Percentiles rank a stretch among this genome's conserved stretches.
Evolutionary conservation across 108 stramenopile species (phyloP).

Genomic region (Schizochytrium sp.): DNA sequence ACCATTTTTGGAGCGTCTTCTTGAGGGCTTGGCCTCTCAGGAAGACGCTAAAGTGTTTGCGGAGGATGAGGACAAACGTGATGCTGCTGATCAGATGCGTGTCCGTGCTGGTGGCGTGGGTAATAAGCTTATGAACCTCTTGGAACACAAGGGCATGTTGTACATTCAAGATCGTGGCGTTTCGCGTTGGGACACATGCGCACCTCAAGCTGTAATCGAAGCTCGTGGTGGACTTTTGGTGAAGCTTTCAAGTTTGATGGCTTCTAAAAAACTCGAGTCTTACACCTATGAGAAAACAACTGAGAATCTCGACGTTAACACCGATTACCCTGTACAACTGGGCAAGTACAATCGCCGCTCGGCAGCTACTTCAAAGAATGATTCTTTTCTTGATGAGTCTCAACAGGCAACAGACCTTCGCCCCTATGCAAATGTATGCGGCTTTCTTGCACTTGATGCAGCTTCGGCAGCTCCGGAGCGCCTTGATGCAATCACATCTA

Average conservation of each 20-base stretch:
- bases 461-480: conserved; percentile 69
- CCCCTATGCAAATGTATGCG: conserved; percentile 77
- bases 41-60: neutral
- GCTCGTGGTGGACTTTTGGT: conserved; percentile 75
- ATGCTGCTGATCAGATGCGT: neutral
- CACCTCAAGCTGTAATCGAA: conserved; percentile 76
- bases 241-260: conserved; percentile 71
- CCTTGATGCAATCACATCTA: neutral
- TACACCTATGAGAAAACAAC: conserved; percentile 74
- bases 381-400: neutral
- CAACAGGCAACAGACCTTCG: conserved; percentile 68
- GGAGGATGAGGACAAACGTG: conserved; percentile 60
- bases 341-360: conserved; percentile 73
- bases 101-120: conserved; percentile 75
- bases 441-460: conserved; percentile 74
- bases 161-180: conserved; percentile 81
- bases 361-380: neutral
- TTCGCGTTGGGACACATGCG: conserved; percentile 80
- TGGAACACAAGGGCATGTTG: conserved; percentile 69
- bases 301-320: conserved; percentile 75
- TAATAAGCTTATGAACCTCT: conserved; percentile 78
- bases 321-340: conserved; percentile 65
- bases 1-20: conserved; percentile 72
- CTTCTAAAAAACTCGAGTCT: neutral
- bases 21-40: conserved; percentile 64